Evolutionary conservation across 257 asterid species (phyloP), one percentile per base, ranked within the genome.

Genomic region (Coffea eugenioides): DNA sequence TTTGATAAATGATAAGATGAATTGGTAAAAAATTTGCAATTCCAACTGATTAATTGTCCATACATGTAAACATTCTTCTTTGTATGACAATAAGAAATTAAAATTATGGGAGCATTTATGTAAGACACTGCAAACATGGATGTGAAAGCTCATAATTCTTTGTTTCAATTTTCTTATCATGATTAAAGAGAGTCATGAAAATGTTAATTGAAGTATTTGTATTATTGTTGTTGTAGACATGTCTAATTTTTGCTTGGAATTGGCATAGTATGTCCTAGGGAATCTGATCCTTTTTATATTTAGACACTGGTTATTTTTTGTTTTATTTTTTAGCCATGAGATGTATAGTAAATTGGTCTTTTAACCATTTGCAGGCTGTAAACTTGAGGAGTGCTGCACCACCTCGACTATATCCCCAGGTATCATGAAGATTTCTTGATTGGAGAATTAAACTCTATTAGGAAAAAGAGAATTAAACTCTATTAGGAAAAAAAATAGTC

Each of bases 321-420:
- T 31, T n/a, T 61, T 66, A 72, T 36, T 34, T 65, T 67, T 45
- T 59, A 52, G 41, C 41, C 39, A 46, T 1, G 31, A 51, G 18
- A n/a, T 73, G 20, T 59, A 43, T 73, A 41, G 36, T 80, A 18
- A 27, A n/a, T 80, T 78, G 76, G 68, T 49, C 23, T 51, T 68
- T 61, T 69, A 75, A 69, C 51, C 77, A 74, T 79, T 86, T 87
- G 82, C 98, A 93, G 98, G 91, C 96, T 81, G 98, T 92, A 82
- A 89, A 89, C 72, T 85, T 95, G 84, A 82, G 89, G 85, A 95
- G 98, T 87, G 45, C 73, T 41, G 69, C 74, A 69, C 89, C 96
- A 46, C 94, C 92, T 23, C 85, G 87, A 77, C 82, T 88, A 9
- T 43, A 80, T 87, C 83, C 84, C 20, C 90, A 95, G 99, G 99